Evolutionary conservation across 257 asterid genomes (phyloP), one percentile per base, ranked within the genome.

Genomic region (Ilex aquifolium): DNA sequence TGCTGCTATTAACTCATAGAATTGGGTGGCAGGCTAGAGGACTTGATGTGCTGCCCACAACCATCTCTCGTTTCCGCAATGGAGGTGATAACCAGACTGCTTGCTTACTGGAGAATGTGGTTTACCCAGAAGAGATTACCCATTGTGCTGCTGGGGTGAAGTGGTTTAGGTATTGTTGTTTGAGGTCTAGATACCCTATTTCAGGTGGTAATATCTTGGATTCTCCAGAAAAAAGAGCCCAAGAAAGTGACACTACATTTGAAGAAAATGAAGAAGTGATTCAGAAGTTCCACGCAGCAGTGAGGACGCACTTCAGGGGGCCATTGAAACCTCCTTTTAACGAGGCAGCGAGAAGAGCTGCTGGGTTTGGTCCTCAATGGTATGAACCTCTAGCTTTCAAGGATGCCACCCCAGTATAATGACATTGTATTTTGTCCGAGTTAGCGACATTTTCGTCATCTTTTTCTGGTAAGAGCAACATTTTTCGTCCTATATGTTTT

Each of bases 291-390:
- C 98, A 92, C 65, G 74, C 65, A 30, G 74, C 72, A 1, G 98
- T 92, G 44, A 78, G 86, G 72, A 75, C 73, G 50, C 76, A 82
- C 77, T 92, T 92, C 76, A 73, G 93, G 74, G 98, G 98, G 48
- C 97, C 98, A 16, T 69, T 92, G 56, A 92, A 92, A 77, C 95
- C 91, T 46, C 97, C 98, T 59, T 92, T 92, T 72, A 92, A 92
- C 13, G 91, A 83, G 82, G 75, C 73, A 56, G 98, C 98, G 40
- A 77, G 98, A 83, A 70, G 46, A 66, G 91, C 95, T 58, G 95
- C 98, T 61, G 97, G 98, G 32, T 92, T 87, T 59, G 93, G 86
- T 46, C 91, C 95, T 73, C 85, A 79, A 65, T 92, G 98, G 98
- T 92, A 92, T 65, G 84, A 85, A 65, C 95, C 98, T 68, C 95